These are phyloP conservation scores for Alnus glutinosa DNA, from an alignment of 306 rosid genomes.

Conservation along the genomic window DNA sequence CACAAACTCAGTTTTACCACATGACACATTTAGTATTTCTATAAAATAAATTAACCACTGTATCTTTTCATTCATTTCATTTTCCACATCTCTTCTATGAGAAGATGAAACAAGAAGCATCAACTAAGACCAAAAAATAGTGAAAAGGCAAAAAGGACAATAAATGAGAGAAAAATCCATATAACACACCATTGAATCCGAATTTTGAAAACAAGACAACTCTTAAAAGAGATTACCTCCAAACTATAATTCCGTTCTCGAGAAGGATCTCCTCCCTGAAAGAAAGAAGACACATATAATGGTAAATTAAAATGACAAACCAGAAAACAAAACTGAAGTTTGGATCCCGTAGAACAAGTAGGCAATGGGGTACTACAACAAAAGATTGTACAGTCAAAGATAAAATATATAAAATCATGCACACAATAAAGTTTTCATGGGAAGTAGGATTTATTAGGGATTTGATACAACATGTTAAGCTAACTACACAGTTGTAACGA, in stretches of 20 bases:
- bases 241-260: conserved; percentile 62
- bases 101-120: background rate
- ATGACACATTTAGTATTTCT: too few species aligned
- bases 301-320: background rate
- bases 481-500: background rate
- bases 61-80: background rate
- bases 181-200: background rate
- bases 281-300: conserved; percentile 6
- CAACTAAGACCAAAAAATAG: background rate
- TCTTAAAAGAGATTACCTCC: conserved; percentile 50
- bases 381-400: background rate
- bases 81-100: background rate
- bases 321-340: background rate
- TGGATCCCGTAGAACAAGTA: background rate
- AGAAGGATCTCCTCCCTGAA: conserved; percentile 85
- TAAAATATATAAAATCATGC: background rate
- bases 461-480: background rate
- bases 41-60: background rate
- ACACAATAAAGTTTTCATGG: background rate
- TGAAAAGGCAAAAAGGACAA: background rate
- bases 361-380: background rate
- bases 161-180: background rate
- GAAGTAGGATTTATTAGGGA: background rate
- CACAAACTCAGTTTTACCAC: background rate
- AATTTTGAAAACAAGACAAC: background rate